These are phyloP conservation scores for Colletotrichum simmondsii DNA, from an alignment of 2,329 filamentous ascomycete genomes.

Conservation along the genomic window DNA sequence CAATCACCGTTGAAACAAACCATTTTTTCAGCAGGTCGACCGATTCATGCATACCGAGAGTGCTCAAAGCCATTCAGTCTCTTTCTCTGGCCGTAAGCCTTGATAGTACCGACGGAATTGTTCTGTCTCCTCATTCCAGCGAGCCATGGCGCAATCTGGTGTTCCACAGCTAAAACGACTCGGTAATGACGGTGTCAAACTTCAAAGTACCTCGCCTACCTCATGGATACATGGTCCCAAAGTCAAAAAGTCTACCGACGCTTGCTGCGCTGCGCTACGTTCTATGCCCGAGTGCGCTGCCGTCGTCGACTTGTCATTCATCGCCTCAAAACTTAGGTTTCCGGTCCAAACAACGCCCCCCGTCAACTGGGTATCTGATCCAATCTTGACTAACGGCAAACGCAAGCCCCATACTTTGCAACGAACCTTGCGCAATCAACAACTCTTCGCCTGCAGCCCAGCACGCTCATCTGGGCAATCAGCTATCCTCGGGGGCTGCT, in stretches of 20 bases:
- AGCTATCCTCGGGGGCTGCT: not conserved
- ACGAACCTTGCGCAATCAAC: slow-evolving; percentile 26
- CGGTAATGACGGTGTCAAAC: not conserved
- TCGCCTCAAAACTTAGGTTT: slow-evolving; percentile 10
- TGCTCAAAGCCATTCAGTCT: not conserved
- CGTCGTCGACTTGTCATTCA: not conserved
- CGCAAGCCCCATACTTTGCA: slow-evolving; percentile 31
- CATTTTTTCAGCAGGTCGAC: not conserved
- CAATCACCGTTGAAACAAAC: slow-evolving; percentile 3
- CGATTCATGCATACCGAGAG: not conserved
- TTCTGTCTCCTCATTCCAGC: slow-evolving; percentile 20
- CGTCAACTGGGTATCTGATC: slow-evolving; percentile 22
- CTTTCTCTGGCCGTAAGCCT: slow-evolving; percentile 3
- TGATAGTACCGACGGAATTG: not conserved
- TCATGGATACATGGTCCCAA: not conserved
- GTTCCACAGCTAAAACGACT: not conserved
- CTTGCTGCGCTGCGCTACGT: not conserved
- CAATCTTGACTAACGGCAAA: slow-evolving; percentile 32
- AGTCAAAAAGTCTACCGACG: not conserved
- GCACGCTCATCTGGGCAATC: not conserved
- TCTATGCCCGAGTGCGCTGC: not conserved
- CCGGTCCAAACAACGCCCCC: slow-evolving; percentile 18
- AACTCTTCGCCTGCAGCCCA: slow-evolving; percentile 20
- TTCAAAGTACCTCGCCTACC: not conserved
- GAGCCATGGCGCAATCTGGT: slow-evolving; percentile 31